Conservation (phyloP, 2,329 filamentous ascomycete species). For the Neofusicoccum umdonicola region DNA sequence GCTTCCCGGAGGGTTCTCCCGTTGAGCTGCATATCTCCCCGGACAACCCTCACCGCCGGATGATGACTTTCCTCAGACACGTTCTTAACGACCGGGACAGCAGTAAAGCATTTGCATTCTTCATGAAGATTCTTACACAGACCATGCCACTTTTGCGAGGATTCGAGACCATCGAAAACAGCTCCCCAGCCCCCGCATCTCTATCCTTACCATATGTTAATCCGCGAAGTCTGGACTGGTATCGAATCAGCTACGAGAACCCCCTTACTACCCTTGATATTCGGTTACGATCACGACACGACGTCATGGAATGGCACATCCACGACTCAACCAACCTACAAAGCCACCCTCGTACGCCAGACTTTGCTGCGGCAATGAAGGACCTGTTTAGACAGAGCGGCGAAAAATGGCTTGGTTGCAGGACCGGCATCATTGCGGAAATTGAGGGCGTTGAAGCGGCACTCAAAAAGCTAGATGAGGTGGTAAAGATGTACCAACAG, state of each 20-base stretch:
- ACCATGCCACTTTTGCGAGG: constrained; percentile 60
- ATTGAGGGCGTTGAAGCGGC: constrained; percentile 35
- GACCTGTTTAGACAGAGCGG: constrained; percentile 29
- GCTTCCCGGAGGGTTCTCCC: constrained; percentile 52
- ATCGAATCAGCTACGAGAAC: constrained; percentile 40
- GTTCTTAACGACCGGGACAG: constrained; percentile 55
- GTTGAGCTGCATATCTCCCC: constrained; percentile 54
- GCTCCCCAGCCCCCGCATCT: not conserved
- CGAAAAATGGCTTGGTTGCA: constrained; percentile 38
- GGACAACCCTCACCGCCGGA: constrained; percentile 66
- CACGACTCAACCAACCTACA: constrained; percentile 31
- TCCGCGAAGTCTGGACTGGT: constrained; percentile 52
- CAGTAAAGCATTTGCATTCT: constrained; percentile 48
- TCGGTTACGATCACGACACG: constrained; percentile 30
- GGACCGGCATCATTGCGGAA: constrained; percentile 37
- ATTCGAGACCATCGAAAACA: constrained; percentile 10
- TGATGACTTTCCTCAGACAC: constrained; percentile 58
- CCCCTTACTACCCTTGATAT: constrained; percentile 42
- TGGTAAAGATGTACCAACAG: constrained; percentile 25
- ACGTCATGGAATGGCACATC: constrained; percentile 37
- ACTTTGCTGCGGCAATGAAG: constrained; percentile 32
- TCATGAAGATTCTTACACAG: constrained; percentile 59
- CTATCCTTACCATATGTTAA: constrained; percentile 7
- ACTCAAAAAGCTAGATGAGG: constrained; percentile 37
- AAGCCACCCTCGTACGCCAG: constrained; percentile 25